Base-by-base conservation (phyloP, 2,329 filamentous ascomycete genomes). In the Byssothecium circinans region DNA sequence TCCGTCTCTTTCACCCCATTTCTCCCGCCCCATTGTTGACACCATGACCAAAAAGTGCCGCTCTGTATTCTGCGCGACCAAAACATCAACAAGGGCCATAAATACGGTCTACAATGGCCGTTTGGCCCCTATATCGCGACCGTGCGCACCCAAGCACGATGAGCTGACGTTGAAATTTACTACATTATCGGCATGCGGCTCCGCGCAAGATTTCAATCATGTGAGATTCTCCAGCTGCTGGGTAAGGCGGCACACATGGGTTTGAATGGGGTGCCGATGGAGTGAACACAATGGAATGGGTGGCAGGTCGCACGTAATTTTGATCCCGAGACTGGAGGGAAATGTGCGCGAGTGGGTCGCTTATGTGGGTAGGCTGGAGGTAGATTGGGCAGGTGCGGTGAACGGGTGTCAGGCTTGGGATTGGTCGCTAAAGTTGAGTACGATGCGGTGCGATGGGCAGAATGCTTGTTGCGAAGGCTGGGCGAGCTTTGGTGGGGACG, bases 91-190 rank as follows among this genome's bases (percentile, higher is more conserved):
- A 48, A 49, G 45, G 59, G 53, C 54, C 55, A 33, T 27, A 34
- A 56, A 54, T 48, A 48, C 44, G 58, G 57, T 10, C 23, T 25
- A 25, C 23, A 25, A 25, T 25, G 23, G 10, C 45, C 56, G 11
- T 40, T 40, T 19, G 43, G 45, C 41, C 49, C 20, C 40, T 19
- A 25, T 36, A 20, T 44, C 37, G 44, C 45, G 53, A 46, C 45
- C 39, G 43, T 44, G n/a, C 43, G 43, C 44, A 41, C 45, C 36
- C 49, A 41, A 20, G 51, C 27, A 38, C 37, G 40, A 63, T 59
- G 60, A 43, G 45, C 40, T 57, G 69, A 72, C 69, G 69, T 72
- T 69, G 69, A 61, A 59, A 53, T 70, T 72, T 66, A 65, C 69
- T 71, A 65, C 29, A 14, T n/a, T 30, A 12, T 18, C 17, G 14